These are phyloP conservation scores for Thelephora terrestris DNA, from an alignment of 1,284 basidiomycete genomes.

Conservation along the genomic window DNA sequence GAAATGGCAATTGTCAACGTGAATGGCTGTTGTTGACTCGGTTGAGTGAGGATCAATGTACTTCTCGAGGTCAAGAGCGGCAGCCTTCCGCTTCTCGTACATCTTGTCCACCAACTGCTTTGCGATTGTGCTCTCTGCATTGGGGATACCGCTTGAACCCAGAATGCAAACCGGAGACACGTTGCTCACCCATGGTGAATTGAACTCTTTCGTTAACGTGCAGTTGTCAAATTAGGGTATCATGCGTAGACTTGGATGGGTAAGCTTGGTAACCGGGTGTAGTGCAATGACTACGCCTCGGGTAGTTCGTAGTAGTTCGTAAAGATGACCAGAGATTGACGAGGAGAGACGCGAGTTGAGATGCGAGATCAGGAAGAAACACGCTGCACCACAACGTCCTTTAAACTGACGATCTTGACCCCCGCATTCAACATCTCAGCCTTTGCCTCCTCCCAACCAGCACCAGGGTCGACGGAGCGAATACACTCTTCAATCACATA, in stretches of 20 bases:
- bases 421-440: constrained; percentile 18
- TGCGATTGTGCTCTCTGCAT: constrained; percentile 49
- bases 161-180: not conserved
- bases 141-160: not conserved
- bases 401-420: constrained; percentile 15
- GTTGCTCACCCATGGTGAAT: not conserved
- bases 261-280: no score
- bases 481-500: constrained; percentile 27
- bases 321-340: not conserved
- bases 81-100: constrained; percentile 94
- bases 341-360: not conserved
- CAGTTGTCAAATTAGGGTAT: no score
- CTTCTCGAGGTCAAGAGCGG: constrained; percentile 94
- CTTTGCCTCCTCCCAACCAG: constrained; percentile 16
- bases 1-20: constrained; percentile 5
- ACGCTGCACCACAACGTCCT: constrained; percentile 15
- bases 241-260: no score
- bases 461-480: constrained; percentile 23
- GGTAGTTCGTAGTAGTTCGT: not conserved
- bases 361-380: not conserved
- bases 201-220: not conserved
- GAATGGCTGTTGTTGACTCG: not conserved
- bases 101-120: constrained; percentile 80
- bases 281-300: no score
- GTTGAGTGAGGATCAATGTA: constrained; percentile 24